These are phyloP conservation scores for Blepharisma stoltei DNA, from an alignment of 73 alveolate species.

Conservation along the genomic window DNA sequence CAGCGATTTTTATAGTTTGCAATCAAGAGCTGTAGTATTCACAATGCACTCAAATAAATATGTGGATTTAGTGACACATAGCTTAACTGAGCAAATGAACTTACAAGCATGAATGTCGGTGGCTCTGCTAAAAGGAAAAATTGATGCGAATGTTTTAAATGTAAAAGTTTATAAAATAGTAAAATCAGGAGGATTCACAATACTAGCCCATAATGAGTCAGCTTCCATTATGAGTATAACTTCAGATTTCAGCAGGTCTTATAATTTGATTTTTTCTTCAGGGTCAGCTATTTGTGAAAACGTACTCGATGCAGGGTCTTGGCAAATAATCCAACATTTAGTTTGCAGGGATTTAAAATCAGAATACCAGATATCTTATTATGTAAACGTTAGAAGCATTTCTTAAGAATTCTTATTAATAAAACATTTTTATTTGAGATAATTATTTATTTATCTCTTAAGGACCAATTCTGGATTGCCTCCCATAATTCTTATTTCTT, in stretches of 20 bases:
- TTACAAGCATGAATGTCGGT: neutral
- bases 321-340: too few species aligned
- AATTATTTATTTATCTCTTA: too few species aligned
- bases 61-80: neutral
- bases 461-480: too few species aligned
- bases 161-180: neutral
- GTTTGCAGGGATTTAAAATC: too few species aligned
- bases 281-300: too few species aligned
- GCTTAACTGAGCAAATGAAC: neutral
- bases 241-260: neutral
- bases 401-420: too few species aligned
- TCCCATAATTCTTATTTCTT: too few species aligned
- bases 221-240: neutral
- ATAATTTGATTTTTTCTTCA: neutral
- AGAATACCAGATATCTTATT: too few species aligned
- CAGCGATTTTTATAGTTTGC: neutral
- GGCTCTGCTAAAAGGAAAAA: neutral
- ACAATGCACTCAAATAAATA: neutral
- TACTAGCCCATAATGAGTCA: neutral
- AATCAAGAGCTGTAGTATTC: constrained; percentile 13
- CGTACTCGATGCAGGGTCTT: too few species aligned
- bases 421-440: too few species aligned
- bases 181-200: neutral
- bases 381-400: too few species aligned
- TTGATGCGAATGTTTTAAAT: neutral